These are phyloP conservation scores for Pythium brachiatum DNA, from an alignment of 352 stramenopile genomes.

Conservation along the genomic window DNA sequence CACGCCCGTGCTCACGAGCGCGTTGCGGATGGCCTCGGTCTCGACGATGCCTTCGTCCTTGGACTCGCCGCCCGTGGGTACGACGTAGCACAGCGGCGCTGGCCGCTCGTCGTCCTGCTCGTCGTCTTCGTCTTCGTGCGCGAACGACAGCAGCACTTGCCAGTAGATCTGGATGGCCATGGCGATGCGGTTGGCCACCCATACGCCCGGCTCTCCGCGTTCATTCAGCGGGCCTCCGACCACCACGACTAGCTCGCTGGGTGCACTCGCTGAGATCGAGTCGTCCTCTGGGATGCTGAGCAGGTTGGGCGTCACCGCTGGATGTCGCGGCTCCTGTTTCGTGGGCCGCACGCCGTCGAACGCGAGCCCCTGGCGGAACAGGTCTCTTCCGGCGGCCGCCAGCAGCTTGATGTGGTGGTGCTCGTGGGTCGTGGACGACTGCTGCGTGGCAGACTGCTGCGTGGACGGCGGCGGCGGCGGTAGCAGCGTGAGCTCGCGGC, in stretches of 20 bases:
- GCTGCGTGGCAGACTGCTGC: conserved; percentile 5
- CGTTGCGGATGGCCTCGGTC: conserved; percentile 50
- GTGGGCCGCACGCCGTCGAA: conserved; percentile 45
- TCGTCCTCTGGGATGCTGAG: conserved; percentile 51
- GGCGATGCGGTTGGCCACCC: conserved; percentile 37
- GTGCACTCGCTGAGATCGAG: background rate
- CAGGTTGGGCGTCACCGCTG: conserved; percentile 48
- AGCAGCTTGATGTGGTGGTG: conserved; percentile 30
- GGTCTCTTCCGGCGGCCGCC: conserved; percentile 51
- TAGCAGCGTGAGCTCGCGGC: background rate
- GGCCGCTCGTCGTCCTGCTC: conserved; percentile 12
- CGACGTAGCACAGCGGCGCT: conserved; percentile 22
- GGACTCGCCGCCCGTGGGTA: conserved; percentile 40
- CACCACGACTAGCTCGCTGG: conserved; percentile 51
- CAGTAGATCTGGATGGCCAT: conserved; percentile 55
- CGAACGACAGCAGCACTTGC: conserved; percentile 38
- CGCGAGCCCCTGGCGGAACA: conserved; percentile 58
- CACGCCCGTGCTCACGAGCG: conserved; percentile 46
- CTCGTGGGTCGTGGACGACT: conserved; percentile 9
- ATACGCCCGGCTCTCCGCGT: conserved; percentile 30
- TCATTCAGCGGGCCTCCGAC: conserved; percentile 35
- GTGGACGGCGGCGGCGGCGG: conserved; percentile 14
- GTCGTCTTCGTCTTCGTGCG: conserved; percentile 30
- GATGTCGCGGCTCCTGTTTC: conserved; percentile 36
- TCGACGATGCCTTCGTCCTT: conserved; percentile 40